Evolutionary conservation across 208 protist genomes (phyloP).

Genomic region (Acanthamoeba sp.): DNA sequence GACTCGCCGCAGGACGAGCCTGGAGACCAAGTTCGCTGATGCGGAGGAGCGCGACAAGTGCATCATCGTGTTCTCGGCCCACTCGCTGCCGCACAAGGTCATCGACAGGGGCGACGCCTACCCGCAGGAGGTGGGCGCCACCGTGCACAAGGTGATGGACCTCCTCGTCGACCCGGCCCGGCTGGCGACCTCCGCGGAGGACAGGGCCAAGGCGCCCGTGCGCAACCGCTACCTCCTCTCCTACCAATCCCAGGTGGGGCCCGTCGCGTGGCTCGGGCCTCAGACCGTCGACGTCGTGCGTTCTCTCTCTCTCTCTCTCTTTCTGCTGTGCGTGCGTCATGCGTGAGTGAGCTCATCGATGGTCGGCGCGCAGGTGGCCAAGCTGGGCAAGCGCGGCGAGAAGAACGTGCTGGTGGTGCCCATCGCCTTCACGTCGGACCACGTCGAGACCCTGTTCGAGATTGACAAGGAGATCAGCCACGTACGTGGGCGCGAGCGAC

Average conservation of each 20-base stretch:
- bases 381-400: constrained; percentile 64
- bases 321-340: background rate
- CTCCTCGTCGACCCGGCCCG: constrained; percentile 46
- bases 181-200: background rate
- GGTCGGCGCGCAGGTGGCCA: background rate
- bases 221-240: constrained; percentile 74
- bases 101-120: constrained; percentile 89
- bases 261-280: constrained; percentile 86
- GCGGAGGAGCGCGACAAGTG: constrained; percentile 67
- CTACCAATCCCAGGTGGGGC: constrained; percentile 88
- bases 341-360: too few species aligned
- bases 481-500: constrained; percentile 34
- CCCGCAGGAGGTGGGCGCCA: constrained; percentile 84
- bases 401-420: constrained; percentile 86
- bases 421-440: constrained; percentile 90
- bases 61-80: constrained; percentile 88
- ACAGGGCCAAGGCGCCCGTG: background rate
- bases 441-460: constrained; percentile 90
- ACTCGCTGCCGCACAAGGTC: constrained; percentile 88
- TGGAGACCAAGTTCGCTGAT: background rate
- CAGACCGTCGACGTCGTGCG: constrained; percentile 84
- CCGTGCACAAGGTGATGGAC: constrained; percentile 85
- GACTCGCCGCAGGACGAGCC: background rate
- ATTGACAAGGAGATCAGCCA: constrained; percentile 87
- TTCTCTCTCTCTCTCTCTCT: background rate